phyloP scores from a whole-genome alignment of 148 eudicot species.

The Vaccinium corymbosum region DNA sequence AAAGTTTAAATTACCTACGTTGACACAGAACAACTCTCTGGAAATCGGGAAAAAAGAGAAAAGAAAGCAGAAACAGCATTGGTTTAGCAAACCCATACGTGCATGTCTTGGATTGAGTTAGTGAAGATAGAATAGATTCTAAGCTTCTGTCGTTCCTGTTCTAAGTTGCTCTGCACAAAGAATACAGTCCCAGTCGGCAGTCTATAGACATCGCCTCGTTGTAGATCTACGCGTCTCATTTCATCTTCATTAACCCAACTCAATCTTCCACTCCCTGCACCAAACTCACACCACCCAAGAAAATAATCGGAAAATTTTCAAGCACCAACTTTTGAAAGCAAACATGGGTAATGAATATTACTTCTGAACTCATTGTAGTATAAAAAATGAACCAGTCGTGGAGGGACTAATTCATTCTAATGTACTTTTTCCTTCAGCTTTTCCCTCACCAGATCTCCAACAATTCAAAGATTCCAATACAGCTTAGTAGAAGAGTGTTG shows the following conservation, averaged over 20 bases:
- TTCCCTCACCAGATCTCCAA: background rate
- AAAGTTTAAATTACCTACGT: background rate
- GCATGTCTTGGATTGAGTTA: constrained; percentile 27
- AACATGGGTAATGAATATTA: background rate
- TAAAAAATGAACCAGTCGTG: background rate
- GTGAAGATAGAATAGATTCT: constrained; percentile 60
- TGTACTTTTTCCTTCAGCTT: background rate
- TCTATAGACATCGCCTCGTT: constrained; percentile 53
- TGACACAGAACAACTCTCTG: too few relatives aligned
- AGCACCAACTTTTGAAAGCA: background rate
- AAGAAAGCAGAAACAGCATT: background rate
- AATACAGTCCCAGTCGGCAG: constrained; percentile 51
- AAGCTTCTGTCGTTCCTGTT: constrained; percentile 42
- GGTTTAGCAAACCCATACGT: constrained; percentile 15
- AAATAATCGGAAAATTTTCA: background rate
- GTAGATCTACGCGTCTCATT: constrained; percentile 21
- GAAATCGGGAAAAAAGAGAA: background rate
- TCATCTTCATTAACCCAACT: constrained; percentile 51
- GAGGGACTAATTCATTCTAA: too few relatives aligned
- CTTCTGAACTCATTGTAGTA: background rate
- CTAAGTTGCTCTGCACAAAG: constrained; percentile 54
- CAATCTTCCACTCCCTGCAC: constrained; percentile 63
- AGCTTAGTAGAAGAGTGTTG: background rate
- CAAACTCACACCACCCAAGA: background rate
- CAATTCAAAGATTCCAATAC: background rate